Evolutionary conservation across 148 eudicot species (phyloP), one percentile per base, ranked within the genome.

Genomic region (Persicaria maculosa): DNA sequence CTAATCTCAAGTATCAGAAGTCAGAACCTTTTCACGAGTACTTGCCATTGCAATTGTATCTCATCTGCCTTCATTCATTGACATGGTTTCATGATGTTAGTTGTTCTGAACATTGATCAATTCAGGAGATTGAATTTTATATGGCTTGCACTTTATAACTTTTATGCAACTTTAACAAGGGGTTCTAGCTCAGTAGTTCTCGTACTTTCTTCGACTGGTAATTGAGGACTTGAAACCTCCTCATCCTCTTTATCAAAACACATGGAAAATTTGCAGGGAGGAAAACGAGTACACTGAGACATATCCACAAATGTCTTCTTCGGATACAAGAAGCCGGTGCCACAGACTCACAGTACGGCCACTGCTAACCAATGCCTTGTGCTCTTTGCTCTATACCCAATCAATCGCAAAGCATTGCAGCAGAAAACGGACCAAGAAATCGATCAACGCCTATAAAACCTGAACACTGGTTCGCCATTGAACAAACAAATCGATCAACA

Each of bases 361-460:
- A 79, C 97, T 93, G 83, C 98, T 93, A 77, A 86, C 79, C 79
- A 93, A 78, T 25, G 98, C 98, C 80, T 93, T 93, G 81, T 93
- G 98, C 72, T 93, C 98, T 80, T 93, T 97, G 47, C 98, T 97
- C 98, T 91, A 47, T 48, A 48, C 2, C 12, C 52, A 48, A 48
- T 48, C 52, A 54, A 50, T 14, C 75, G 57, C 16, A 79, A 43
- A 70, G 2, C 46, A 44, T 70, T 19, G 44, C 43, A 59, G 14
- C 59, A 36, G 36, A 48, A 20, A 47, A 20, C 40, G 61, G 71
- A 74, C 62, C 80, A 57, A 47, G 40, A 4, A 17, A 31, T 31
- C 40, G 40, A 31, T 31, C 40, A 1, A 31, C 3, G 40, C 40
- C 40, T 31, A 31, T 31, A 15, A 52, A 75, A 83, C 98, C 97